Evolutionary conservation across 2,329 filamentous ascomycete genomes (phyloP), one percentile per base, ranked within the genome.

Genomic region (Fusarium sp.): DNA sequence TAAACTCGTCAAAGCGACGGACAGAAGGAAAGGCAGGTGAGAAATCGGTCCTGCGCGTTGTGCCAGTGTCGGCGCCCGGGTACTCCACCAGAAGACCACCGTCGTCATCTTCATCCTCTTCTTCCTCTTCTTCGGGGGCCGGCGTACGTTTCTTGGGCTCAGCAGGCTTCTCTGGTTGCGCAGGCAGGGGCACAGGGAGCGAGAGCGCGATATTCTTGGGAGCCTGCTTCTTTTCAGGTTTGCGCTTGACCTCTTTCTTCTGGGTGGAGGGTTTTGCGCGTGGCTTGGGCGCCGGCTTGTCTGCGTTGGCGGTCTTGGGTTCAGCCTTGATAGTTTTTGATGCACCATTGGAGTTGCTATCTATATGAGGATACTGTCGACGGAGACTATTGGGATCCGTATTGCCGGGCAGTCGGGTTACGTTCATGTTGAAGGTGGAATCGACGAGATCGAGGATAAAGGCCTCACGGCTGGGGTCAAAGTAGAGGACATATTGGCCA

Each of bases 381-480:
- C 87, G 84, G 40, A 96, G 82, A 72, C 85, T 87, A 30, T 87
- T 85, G 53, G 84, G 79, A 69, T 92, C 87, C 54, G 84, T 81
- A 72, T 90, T 90, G 68, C 84, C 86, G 4, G 91, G 92, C 15
- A 88, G 88, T 56, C 85, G 88, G 52, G 87, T 88, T 54, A 97
- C 81, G 78, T 97, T 97, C 90, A 97, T 94, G 74, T 93, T 90
- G 79, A 97, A 91, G 39, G 90, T 89, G n/a, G 90, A 91, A 75
- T 93, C 88, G 55, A 97, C 83, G 51, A 88, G 89, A 80, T 97
- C 93, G 55, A 97, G 85, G 27, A 96, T 88, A 70, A 96, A 96
- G 56, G 86, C 90, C 74, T 95, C 88, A 52, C 88, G 88, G 19
- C 84, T 82, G 10, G 90, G 84, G 77, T 97, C 92, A 75, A 95